phyloP scores from a whole-genome alignment of 1,139 yeast species.

The Magnusiomyces magnusii region DNA sequence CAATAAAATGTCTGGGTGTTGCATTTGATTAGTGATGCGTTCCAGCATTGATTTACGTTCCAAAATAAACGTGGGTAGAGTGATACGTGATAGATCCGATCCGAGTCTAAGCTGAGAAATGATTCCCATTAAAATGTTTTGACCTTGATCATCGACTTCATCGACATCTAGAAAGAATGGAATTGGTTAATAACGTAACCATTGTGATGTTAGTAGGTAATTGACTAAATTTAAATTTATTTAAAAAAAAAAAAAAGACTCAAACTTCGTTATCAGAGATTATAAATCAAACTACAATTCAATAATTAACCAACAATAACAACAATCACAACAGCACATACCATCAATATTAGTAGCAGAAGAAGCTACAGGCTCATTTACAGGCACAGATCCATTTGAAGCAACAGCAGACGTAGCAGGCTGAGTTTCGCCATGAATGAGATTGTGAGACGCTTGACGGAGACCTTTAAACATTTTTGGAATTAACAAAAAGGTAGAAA shows the following conservation, averaged over 20 bases:
- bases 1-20: slow-evolving; percentile 68
- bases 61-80: slow-evolving; percentile 88
- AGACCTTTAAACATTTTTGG: slow-evolving; percentile 2
- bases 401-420: background rate
- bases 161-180: slow-evolving; percentile 53
- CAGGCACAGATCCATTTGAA: no score
- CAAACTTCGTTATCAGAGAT: no score
- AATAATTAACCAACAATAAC: background rate
- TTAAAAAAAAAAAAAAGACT: no score
- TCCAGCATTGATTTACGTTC: slow-evolving; percentile 96
- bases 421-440: background rate
- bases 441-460: background rate
- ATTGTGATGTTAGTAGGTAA: background rate
- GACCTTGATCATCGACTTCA: slow-evolving; percentile 86
- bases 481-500: no score
- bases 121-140: slow-evolving; percentile 74
- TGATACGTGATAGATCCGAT: slow-evolving; percentile 78
- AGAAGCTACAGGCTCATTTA: no score
- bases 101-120: slow-evolving; percentile 92
- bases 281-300: background rate
- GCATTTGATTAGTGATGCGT: slow-evolving; percentile 83
- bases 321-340: background rate
- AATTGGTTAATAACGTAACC: background rate
- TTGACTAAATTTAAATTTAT: no score
- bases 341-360: background rate